phyloP scores from a whole-genome alignment of 2,329 filamentous ascomycete species.

The Dactylella cylindrospora region DNA sequence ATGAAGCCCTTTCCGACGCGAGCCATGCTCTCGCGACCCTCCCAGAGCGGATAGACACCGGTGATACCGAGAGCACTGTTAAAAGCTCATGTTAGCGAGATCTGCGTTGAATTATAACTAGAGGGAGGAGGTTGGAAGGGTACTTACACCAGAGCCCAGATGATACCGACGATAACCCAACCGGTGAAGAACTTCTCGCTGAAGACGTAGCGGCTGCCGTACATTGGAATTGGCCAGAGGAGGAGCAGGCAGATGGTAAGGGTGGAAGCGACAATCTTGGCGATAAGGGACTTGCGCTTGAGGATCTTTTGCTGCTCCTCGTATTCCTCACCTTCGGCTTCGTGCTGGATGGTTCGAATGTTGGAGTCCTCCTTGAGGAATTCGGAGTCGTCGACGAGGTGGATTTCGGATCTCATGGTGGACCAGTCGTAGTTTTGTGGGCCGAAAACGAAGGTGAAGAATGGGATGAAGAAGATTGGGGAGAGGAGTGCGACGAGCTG shows the following conservation, averaged over 20 bases:
- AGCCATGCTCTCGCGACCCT: conserved; percentile 69
- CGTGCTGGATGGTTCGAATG: conserved; percentile 57
- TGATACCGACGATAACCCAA: conserved; percentile 73
- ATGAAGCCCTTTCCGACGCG: conserved; percentile 45
- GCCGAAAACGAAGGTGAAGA: conserved; percentile 72
- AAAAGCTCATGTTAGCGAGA: not conserved
- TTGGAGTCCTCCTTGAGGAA: conserved; percentile 40
- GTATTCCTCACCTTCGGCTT: conserved; percentile 47
- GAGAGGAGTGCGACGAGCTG: conserved; percentile 81
- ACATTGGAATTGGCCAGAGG: conserved; percentile 92
- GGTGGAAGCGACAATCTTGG: conserved; percentile 56
- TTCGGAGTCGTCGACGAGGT: conserved; percentile 75
- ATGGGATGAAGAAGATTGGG: conserved; percentile 71
- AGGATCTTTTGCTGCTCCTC: conserved; percentile 50
- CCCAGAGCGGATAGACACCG: conserved; percentile 77
- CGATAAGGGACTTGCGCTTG: conserved; percentile 55
- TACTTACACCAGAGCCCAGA: conserved; percentile 69
- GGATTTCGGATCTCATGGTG: conserved; percentile 73
- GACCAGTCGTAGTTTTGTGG: conserved; percentile 80
- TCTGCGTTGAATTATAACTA: not conserved
- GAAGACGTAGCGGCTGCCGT: conserved; percentile 78
- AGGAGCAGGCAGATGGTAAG: conserved; percentile 73
- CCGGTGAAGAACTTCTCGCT: conserved; percentile 79
- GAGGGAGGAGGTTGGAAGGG: not conserved
- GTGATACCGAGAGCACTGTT: conserved; percentile 56